Percentiles rank a stretch among this genome's conserved stretches.
Evolutionary conservation across 1,284 basidiomycete species (phyloP).

Genomic region (Sanghuangporus sanghuang): DNA sequence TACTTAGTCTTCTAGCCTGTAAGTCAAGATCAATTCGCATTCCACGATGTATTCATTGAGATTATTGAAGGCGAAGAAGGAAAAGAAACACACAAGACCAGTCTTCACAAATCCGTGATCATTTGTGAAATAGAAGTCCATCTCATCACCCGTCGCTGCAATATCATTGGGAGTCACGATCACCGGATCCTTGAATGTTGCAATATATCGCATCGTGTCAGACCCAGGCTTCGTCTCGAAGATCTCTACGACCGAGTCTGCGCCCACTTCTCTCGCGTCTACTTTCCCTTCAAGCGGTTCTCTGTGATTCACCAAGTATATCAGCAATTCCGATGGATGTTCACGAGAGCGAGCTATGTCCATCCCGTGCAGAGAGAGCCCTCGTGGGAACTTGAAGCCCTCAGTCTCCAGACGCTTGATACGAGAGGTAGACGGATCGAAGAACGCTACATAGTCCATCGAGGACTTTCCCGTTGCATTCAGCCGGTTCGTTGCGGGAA

Average conservation of each 20-base stretch:
- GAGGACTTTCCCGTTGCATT: slow-evolving; percentile 40
- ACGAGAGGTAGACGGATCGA: slow-evolving; percentile 42
- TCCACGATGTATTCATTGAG: neutral
- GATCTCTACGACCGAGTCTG: slow-evolving; percentile 68
- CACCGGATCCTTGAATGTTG: slow-evolving; percentile 51
- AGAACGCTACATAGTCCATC: slow-evolving; percentile 59
- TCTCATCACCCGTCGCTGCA: slow-evolving; percentile 54
- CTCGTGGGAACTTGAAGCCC: slow-evolving; percentile 35
- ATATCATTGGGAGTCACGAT: slow-evolving; percentile 70
- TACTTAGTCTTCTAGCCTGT: neutral
- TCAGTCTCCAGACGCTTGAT: slow-evolving; percentile 43
- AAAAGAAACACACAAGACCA: slow-evolving; percentile 39
- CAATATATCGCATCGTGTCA: slow-evolving; percentile 44
- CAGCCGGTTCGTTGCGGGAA: slow-evolving; percentile 40
- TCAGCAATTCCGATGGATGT: slow-evolving; percentile 47
- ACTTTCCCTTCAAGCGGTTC: slow-evolving; percentile 33
- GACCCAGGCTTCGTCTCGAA: slow-evolving; percentile 52
- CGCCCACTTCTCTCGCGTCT: slow-evolving; percentile 42
- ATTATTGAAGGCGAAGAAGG: neutral
- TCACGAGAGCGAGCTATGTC: slow-evolving; percentile 55
- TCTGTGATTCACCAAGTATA: slow-evolving; percentile 69
- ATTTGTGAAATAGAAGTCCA: slow-evolving; percentile 65
- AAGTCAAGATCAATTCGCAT: neutral
- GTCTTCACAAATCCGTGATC: slow-evolving; percentile 47
- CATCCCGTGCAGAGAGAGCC: slow-evolving; percentile 65